phyloP scores from a whole-genome alignment of 192 early-diverging fungal species.

The Coemansia sp. region DNA sequence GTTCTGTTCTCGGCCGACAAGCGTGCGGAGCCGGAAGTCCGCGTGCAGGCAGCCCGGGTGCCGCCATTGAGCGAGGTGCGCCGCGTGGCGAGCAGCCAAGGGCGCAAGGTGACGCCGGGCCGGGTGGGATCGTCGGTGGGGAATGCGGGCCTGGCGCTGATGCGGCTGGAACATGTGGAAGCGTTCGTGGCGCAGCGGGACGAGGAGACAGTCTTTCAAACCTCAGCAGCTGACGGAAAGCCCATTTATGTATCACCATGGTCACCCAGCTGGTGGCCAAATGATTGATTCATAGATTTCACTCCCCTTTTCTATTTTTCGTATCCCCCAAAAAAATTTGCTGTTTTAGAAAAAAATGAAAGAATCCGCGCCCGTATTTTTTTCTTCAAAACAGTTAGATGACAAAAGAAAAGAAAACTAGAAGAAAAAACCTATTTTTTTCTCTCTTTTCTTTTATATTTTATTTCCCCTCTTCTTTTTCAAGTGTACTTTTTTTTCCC shows the following conservation, averaged over 20 bases:
- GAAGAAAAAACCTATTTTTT: too few relatives aligned
- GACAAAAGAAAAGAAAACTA: too few relatives aligned
- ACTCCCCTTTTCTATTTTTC: background rate
- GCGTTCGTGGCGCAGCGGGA: conserved; percentile 14
- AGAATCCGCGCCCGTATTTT: too few relatives aligned
- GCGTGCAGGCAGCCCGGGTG: too few relatives aligned
- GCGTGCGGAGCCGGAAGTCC: too few relatives aligned
- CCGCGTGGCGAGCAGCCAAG: background rate
- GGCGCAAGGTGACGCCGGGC: conserved; percentile 59
- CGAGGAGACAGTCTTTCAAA: conserved; percentile 16
- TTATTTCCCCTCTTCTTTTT: background rate
- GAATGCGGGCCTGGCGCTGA: conserved; percentile 85
- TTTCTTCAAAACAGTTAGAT: too few relatives aligned
- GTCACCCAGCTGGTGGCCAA: conserved; percentile 47
- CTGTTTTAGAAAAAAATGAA: background rate
- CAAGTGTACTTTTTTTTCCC: background rate
- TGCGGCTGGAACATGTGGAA: conserved; percentile 74
- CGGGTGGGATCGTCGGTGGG: conserved; percentile 61
- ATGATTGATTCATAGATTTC: background rate
- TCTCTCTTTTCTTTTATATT: too few relatives aligned
- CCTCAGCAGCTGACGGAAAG: conserved; percentile 17
- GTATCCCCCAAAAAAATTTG: conserved; percentile 2
- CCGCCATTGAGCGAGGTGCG: too few relatives aligned
- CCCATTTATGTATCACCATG: conserved; percentile 34
- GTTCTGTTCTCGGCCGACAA: conserved; percentile 37